Percentiles rank a stretch among this genome's conserved stretches.
phyloP scores from a whole-genome alignment of 768 basidiomycete genomes.

The Termitomyces titanicus region DNA sequence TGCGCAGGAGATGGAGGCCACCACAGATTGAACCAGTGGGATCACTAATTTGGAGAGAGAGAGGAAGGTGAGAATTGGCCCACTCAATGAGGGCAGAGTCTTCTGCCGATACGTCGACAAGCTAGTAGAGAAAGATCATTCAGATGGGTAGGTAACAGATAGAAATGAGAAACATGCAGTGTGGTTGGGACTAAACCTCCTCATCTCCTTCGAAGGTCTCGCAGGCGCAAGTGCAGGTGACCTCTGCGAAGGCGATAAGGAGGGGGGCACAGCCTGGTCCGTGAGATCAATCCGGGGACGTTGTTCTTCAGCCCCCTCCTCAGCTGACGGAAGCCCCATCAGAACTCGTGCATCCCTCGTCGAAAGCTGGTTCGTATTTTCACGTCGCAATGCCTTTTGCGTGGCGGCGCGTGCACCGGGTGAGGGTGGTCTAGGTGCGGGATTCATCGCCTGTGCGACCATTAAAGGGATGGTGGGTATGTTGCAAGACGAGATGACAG shows the following conservation, averaged over 20 bases:
- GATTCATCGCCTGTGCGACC: slow-evolving; percentile 96
- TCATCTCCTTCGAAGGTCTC: slow-evolving; percentile 64
- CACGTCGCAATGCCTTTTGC: slow-evolving; percentile 80
- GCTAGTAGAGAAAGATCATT: slow-evolving; percentile 2
- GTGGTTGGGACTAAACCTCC: slow-evolving; percentile 35
- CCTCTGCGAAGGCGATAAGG: slow-evolving; percentile 6
- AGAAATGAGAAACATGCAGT: slow-evolving; percentile 20
- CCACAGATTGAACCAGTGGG: slow-evolving; percentile 42
- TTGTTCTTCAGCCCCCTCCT: slow-evolving; percentile 42
- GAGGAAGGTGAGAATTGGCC: slow-evolving; percentile 84
- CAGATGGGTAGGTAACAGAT: slow-evolving; percentile 4
- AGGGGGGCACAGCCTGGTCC: slow-evolving; percentile 8
- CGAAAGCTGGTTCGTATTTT: slow-evolving; percentile 81
- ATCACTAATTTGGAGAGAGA: slow-evolving; percentile 53
- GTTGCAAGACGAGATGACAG: slow-evolving; percentile 94
- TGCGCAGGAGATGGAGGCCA: slow-evolving; percentile 78
- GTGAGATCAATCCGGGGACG: slow-evolving; percentile 50
- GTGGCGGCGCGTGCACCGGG: slow-evolving; percentile 84
- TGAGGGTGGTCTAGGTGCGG: slow-evolving; percentile 91
- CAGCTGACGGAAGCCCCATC: slow-evolving; percentile 50
- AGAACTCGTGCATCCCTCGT: slow-evolving; percentile 75
- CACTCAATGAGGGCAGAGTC: slow-evolving; percentile 72
- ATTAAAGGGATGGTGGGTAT: slow-evolving; percentile 94
- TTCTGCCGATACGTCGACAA: slow-evolving; percentile 2
- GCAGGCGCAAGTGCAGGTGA: slow-evolving; percentile 41